Base-by-base conservation (phyloP, 2,329 filamentous ascomycete species). In the Colletotrichum sidae region DNA sequence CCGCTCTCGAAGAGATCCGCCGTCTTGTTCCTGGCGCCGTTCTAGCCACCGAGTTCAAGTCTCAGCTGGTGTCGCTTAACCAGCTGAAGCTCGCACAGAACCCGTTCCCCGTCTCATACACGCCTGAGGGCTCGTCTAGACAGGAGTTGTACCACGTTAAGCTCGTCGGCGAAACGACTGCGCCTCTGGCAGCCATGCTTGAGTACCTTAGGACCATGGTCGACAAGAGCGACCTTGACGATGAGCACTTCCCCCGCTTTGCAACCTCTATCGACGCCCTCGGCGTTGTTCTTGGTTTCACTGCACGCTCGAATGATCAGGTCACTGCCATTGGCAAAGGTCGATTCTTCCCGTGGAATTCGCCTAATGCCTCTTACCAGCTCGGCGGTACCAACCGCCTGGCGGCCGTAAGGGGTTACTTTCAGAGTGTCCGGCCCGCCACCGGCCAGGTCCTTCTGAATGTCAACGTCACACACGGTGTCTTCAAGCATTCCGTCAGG, bases 381-480 rank as follows among this genome's bases (percentile, higher is more conserved):
- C 69, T 83, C 5, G 70, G 70, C 6, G 45, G 60, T 6, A 73
- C 76, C 0, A 70, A 70, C 0, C 74, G 74, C 8, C 75, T 84
- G 17, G 49, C 76, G 8, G 79, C 84, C 37, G 74, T 83, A 2
- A 81, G 85, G 13, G 86, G 86, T 1, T 87, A 84, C 69, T 87
- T 87, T 60, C 83, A 86, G 70, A 87, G 84, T 38, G 79, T 83
- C 3, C 83, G 85, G 6, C 76, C 84, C 1, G 82, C 82, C 0
- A 88, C 86, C 0, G 85, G 84, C 2, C 78, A 84, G 0, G 69
- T 88, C 2, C 78, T 88, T 0, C 74, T 88, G 34, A 88, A 88
- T 66, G 77, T 79, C 51, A 88, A 88, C 60, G 81, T 86, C 9
- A 83, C 83, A 0, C 82, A 87, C 67, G 83, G 81, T 3, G 79